Conservation (phyloP, 352 stramenopile species). For the Pelagophyceae sp. region DNA sequence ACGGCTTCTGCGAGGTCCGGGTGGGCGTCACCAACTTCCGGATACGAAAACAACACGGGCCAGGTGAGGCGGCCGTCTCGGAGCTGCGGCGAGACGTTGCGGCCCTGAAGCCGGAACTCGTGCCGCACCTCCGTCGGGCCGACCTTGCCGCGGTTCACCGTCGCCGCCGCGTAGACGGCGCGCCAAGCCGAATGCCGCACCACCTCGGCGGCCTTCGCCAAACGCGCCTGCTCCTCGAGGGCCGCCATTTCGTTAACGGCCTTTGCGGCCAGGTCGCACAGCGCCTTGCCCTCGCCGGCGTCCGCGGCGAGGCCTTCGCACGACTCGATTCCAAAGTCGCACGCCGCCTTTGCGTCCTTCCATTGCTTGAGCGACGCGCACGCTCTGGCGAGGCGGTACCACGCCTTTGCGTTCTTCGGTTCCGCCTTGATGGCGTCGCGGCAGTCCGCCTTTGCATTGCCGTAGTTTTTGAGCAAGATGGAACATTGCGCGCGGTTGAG, state of each 20-base stretch:
- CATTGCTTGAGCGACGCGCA: not conserved
- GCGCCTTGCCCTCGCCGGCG: not conserved
- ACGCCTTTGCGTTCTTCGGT: not conserved
- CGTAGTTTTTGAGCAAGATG: constrained; percentile 15
- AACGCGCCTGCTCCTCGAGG: not conserved
- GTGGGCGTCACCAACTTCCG: not conserved
- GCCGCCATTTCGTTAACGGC: not conserved
- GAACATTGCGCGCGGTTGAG: constrained; percentile 1
- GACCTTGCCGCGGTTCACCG: not conserved
- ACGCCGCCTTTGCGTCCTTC: not conserved
- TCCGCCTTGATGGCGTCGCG: not conserved
- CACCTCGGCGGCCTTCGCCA: no score
- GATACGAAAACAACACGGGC: constrained; percentile 7
- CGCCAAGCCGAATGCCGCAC: no score
- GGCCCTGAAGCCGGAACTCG: not conserved
- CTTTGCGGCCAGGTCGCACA: not conserved
- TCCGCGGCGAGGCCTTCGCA: not conserved
- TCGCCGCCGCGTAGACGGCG: not conserved
- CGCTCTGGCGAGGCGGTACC: not conserved
- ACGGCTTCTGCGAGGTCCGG: not conserved
- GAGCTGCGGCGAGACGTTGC: not conserved
- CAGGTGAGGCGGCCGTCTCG: not conserved
- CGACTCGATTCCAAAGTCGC: not conserved
- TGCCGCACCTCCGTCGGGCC: not conserved
- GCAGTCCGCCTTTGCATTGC: not conserved